Conservation (phyloP, 2,329 filamentous ascomycete genomes). For the Cryphonectria carpinicola region DNA sequence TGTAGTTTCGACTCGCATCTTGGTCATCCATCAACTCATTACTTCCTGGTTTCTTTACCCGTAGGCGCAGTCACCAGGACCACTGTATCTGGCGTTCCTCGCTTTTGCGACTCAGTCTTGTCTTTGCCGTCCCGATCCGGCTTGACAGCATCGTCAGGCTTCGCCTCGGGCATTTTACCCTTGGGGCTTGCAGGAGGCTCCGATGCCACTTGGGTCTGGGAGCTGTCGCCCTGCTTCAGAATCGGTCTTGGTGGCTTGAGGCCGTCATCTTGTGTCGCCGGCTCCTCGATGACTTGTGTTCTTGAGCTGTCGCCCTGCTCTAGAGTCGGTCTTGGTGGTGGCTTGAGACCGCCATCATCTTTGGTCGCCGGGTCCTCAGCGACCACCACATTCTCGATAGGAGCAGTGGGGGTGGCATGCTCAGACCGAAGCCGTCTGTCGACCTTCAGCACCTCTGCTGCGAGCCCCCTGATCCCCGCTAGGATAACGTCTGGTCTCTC, state of each 20-base stretch:
- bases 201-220: constrained; percentile 25
- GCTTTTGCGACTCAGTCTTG: neutral
- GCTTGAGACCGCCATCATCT: constrained; percentile 17
- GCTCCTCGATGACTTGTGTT: constrained; percentile 23
- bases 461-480: constrained; percentile 46
- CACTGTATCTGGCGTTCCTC: constrained; percentile 23
- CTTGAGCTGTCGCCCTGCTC: constrained; percentile 28
- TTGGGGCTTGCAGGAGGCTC: constrained; percentile 26
- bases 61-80: constrained; percentile 24
- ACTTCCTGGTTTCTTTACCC: constrained; percentile 6
- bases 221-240: constrained; percentile 27
- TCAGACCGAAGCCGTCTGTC: constrained; percentile 44
- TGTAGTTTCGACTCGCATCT: neutral
- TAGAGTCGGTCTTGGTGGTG: constrained; percentile 20
- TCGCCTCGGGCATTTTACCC: constrained; percentile 20
- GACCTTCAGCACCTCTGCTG: constrained; percentile 42
- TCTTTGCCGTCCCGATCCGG: neutral
- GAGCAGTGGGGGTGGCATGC: constrained; percentile 31
- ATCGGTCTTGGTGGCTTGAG: constrained; percentile 20
- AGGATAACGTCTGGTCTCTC: constrained; percentile 52
- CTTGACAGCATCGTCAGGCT: neutral
- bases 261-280: constrained; percentile 3
- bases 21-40: neutral
- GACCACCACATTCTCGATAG: constrained; percentile 42
- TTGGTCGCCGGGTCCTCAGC: neutral